Base-by-base conservation (phyloP, 768 basidiomycete genomes). In the Pleurotus tuoliensis region DNA sequence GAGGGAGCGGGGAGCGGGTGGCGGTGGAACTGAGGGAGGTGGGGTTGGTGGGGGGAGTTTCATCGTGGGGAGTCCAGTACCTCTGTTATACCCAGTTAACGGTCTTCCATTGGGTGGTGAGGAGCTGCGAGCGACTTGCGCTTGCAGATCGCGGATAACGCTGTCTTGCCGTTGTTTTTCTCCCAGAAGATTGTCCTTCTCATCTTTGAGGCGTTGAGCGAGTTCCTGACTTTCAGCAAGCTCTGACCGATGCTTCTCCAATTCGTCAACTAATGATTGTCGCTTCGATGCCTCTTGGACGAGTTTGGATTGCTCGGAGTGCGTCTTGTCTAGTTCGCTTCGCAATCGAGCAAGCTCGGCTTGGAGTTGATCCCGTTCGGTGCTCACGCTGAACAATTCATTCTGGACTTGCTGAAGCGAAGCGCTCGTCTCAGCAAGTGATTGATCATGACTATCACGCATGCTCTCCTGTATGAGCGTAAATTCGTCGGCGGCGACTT, bases 11-110 rank as follows among this genome's bases (percentile, higher is more conserved):
- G 91, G 91, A 4, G 87, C 83, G 15, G 90, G 91, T 1, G 90
- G 90, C 18, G 91, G 91, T 1, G 94, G 94, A 9, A 92, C 82
- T 30, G 89, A 80, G 0, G 94, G 94, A 9, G 94, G 92, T 7
- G 94, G 93, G 0, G 89, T 90, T 0, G 90, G 88, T 15, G 93
- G 94, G 27, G 93, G 93, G 13, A 90, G 81, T 70, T 94, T 94
- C 62, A 83, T 76, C 25, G 83, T 73, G 41, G 88, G 82, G 48
- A 91, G 69, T 43, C 81, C 82, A 57, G 80, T 80, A 54, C 79
- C 71, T 56, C 88, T 82, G 37, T 77, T 77, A 65, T 81, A 87
- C 37, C 85, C 83, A 16, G 80, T 71, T 47, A 71, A 56, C 55
- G 77, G 75, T 53, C 84, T 82, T 57, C 64, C 71, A 65, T 78